These are phyloP conservation scores for Irpex rosettiformis DNA, from an alignment of 1,284 basidiomycete genomes.

Conservation along the genomic window DNA sequence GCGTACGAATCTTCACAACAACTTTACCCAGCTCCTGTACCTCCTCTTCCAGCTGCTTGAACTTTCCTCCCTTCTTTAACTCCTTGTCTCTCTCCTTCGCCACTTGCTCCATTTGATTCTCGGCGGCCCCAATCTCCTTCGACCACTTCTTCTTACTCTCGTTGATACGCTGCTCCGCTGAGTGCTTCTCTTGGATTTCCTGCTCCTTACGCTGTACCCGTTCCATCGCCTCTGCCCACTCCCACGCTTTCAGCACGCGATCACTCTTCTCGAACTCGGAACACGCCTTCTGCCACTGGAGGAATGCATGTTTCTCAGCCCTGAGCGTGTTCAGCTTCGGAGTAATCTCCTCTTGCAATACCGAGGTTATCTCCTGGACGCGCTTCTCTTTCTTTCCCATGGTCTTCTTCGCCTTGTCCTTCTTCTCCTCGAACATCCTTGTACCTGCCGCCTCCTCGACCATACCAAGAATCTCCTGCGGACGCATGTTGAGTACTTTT, in stretches of 20 bases:
- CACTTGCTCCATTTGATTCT: constrained; percentile 54
- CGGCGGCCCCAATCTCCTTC: constrained; percentile 47
- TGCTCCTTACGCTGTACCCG: constrained; percentile 44
- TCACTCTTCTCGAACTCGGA: constrained; percentile 90
- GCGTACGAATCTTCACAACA: constrained; percentile 84
- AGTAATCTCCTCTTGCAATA: constrained; percentile 88
- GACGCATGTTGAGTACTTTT: constrained; percentile 98
- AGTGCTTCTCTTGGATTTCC: constrained; percentile 50
- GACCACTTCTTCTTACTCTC: constrained; percentile 49
- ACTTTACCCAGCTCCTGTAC: constrained; percentile 81
- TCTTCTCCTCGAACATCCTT: constrained; percentile 98
- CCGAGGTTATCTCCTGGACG: constrained; percentile 83
- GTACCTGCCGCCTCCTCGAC: constrained; percentile 99
- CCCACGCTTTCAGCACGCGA: constrained; percentile 83
- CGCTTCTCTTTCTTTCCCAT: constrained; percentile 99
- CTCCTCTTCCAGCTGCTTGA: constrained; percentile 75
- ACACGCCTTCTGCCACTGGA: constrained; percentile 89
- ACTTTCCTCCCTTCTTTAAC: constrained; percentile 71
- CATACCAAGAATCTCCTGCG: constrained; percentile 97
- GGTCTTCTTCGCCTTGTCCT: constrained; percentile 95
- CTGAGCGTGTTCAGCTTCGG: constrained; percentile 94
- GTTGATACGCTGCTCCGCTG: constrained; percentile 42
- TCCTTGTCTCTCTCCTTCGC: constrained; percentile 64
- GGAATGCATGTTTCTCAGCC: constrained; percentile 85
- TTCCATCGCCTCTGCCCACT: constrained; percentile 69